These are phyloP conservation scores for Citrus trifoliata DNA, from an alignment of 345 rosid species.

Conservation along the genomic window DNA sequence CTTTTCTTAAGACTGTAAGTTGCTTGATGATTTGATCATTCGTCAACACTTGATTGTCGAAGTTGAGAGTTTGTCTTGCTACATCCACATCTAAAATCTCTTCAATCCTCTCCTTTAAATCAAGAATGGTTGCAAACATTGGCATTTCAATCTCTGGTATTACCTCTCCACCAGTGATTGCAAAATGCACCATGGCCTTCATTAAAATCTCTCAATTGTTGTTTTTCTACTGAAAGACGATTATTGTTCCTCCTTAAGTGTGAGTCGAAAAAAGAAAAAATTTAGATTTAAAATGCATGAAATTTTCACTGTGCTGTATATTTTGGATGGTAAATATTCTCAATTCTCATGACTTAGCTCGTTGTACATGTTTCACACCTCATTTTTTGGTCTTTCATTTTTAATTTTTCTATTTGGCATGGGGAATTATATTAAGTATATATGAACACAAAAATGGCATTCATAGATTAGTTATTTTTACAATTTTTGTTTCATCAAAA, in stretches of 20 bases:
- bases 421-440: neutral
- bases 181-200: neutral
- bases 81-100: neutral
- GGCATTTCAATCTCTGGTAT: slow-evolving; percentile 6
- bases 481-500: too few relatives aligned
- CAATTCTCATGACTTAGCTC: neutral
- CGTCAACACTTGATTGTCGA: neutral
- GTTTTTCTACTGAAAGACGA: neutral
- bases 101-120: neutral
- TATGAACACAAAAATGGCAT: neutral
- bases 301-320: neutral
- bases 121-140: neutral
- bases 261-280: neutral
- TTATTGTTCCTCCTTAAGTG: neutral
- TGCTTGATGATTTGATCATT: neutral
- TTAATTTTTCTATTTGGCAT: neutral
- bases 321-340: neutral
- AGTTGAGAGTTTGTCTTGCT: neutral
- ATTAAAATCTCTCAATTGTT: too few relatives aligned
- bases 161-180: neutral
- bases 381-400: neutral
- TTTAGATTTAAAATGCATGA: neutral
- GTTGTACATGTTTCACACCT: neutral
- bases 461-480: neutral
- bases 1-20: too few relatives aligned